phyloP scores from a whole-genome alignment of 257 asterid species.

The Solanum lignicaule region DNA sequence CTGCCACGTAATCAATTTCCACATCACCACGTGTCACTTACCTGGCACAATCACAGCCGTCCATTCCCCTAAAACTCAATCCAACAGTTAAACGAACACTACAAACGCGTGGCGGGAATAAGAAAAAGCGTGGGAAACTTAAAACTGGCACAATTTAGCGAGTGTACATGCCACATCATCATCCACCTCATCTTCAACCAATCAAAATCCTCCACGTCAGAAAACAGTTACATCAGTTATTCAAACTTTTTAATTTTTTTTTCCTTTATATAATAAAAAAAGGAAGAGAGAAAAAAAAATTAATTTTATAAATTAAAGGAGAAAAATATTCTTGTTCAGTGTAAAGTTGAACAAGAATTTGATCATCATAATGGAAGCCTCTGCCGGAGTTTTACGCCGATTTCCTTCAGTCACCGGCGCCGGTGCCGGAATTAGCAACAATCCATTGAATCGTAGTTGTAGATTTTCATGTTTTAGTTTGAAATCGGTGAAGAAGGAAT shows the following conservation, averaged over 20 bases:
- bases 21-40: neutral
- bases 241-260: neutral
- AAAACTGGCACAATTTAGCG: slow-evolving; percentile 9
- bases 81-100: neutral
- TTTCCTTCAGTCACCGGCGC: neutral
- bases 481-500: neutral
- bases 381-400: neutral
- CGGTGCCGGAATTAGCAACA: neutral
- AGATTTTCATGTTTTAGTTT: neutral
- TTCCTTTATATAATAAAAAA: neutral
- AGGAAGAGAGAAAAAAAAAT: neutral
- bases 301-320: too few species aligned
- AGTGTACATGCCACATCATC: slow-evolving; percentile 5
- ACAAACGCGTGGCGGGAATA: slow-evolving; percentile 13
- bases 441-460: neutral
- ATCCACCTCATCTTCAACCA: neutral
- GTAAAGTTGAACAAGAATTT: neutral
- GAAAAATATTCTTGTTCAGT: neutral
- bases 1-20: neutral
- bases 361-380: neutral
- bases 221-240: neutral
- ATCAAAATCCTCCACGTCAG: slow-evolving; percentile 22
- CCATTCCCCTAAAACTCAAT: neutral
- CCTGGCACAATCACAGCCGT: neutral
- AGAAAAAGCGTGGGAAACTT: slow-evolving; percentile 30